Conservation (phyloP, 305 asterid species). For the Fraxinus nigra region DNA sequence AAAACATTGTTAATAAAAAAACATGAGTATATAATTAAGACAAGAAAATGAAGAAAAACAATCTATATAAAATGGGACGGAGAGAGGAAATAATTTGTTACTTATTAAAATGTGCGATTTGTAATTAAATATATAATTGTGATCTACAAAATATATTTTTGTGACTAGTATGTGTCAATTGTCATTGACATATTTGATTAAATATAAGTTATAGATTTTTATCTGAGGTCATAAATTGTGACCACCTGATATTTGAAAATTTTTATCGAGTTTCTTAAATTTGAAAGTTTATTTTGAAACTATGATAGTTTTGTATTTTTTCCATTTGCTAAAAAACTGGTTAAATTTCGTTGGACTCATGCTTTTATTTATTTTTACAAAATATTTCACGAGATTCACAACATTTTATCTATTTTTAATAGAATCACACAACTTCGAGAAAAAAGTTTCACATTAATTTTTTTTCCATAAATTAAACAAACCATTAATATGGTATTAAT, state of each 20-base stretch:
- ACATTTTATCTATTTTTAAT: neutral
- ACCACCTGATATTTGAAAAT: neutral
- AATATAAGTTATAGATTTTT: no score
- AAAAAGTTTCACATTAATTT: neutral
- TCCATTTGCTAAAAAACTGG: neutral
- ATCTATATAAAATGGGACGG: no score
- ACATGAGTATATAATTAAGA: no score
- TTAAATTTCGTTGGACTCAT: neutral
- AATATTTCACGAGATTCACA: neutral
- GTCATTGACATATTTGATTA: neutral
- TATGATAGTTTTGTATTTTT: no score
- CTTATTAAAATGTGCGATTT: neutral
- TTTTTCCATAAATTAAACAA: conserved; percentile 27
- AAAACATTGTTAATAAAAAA: no score
- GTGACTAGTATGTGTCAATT: neutral
- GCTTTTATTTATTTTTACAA: neutral
- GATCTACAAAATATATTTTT: no score
- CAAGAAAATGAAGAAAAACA: no score
- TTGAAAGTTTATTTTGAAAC: no score
- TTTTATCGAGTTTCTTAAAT: neutral
- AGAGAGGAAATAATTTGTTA: no score
- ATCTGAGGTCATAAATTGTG: neutral
- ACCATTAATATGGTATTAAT: conserved; percentile 32
- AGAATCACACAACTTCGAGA: neutral
- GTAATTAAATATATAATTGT: no score